A percentile compares a stretch with the other conserved stretches of the same genome.
Conservation (phyloP, 83 land plant genomes). For the Thuja plicata region DNA sequence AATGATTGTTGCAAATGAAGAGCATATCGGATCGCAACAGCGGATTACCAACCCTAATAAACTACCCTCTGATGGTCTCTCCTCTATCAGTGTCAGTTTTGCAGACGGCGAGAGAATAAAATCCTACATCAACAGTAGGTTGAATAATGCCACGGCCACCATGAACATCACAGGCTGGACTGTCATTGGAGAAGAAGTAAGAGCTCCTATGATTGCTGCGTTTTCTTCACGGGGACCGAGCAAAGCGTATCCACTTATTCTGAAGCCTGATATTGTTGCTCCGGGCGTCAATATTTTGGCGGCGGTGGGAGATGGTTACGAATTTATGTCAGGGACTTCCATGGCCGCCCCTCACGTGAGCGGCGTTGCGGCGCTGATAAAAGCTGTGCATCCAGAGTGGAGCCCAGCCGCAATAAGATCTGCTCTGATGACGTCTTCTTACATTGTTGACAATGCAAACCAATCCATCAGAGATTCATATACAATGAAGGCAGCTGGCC, state of each 20-base stretch:
- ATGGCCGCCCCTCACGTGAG: slow-evolving; percentile 11
- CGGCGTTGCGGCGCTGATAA: no score
- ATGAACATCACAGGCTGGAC: background rate
- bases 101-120: background rate
- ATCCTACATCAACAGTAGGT: background rate
- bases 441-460: background rate
- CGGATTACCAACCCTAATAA: background rate
- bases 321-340: slow-evolving; percentile 26
- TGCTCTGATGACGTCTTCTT: no score
- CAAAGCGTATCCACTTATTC: background rate
- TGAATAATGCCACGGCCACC: background rate
- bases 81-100: background rate
- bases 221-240: slow-evolving; percentile 10
- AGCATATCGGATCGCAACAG: background rate
- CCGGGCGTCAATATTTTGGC: no score
- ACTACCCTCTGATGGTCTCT: background rate
- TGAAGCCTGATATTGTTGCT: slow-evolving; percentile 12
- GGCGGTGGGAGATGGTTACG: slow-evolving; percentile 19
- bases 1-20: slow-evolving; percentile 16
- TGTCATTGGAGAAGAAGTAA: background rate
- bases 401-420: no score
- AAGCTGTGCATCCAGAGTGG: no score
- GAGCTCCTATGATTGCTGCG: background rate
- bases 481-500: background rate
- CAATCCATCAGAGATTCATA: background rate